Base-by-base conservation (phyloP, 2,329 filamentous ascomycete genomes). In the Diaporthe citriasiana region DNA sequence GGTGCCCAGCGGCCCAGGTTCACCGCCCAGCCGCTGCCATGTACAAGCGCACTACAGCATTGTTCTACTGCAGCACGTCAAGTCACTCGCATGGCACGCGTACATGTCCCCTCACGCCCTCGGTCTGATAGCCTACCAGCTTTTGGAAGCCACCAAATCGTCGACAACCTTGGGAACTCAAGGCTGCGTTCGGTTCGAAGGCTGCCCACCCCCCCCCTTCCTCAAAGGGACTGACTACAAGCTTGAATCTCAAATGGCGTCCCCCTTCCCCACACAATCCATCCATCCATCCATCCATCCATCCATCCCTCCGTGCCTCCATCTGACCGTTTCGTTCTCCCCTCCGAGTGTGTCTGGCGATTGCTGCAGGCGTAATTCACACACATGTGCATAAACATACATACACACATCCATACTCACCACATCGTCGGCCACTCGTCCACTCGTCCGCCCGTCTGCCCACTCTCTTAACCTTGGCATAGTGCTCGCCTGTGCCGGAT, bases 191-290 rank as follows among this genome's bases (percentile, higher is more conserved):
- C 45, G 45, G 42, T 66, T 47, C 40, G 59, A 30, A 30, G 59
- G 59, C 59, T 63, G 59, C 35, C 22, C 35, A 25, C 25, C 17
- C 25, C 59, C 27, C 4, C 10, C 55, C 27, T 38, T n/a, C 15
- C 55, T 5, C 47, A 38, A 38, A 15, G 27, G 30, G 30, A 68
- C 33, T 27, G 30, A 68, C 33, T 27, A 35, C 63, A 53, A 68
- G 63, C 33, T 68, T 68, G 63, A 53, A 68, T 68, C 45, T 66
- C 63, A 66, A 66, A 51, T 66, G 63, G 27, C 40, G 27, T 47
- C 25, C 59, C 27, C 59, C 42, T 33, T 47, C 57, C 38, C 38
- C 57, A 30, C 38, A 22, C 38, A 30, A 30, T 30, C 40, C 38
- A 63, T 42, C 22, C 55, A 42, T 30, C 38, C 57, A 30, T 38